Conservation (phyloP, 2,329 filamentous ascomycete species). For the Aureobasidium sp. region DNA sequence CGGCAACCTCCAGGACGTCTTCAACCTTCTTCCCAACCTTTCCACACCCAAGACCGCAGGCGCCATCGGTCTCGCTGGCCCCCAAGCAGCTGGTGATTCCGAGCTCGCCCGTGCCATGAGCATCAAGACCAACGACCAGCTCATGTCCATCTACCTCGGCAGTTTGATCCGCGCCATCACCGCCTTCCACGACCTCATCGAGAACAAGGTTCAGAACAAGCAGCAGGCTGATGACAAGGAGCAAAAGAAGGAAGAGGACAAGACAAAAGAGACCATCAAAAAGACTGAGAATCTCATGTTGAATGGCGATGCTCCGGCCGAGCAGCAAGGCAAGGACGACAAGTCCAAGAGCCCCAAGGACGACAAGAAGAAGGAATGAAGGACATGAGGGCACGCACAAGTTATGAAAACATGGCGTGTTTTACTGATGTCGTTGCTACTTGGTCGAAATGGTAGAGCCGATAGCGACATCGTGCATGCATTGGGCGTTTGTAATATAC, state of each 20-base stretch:
- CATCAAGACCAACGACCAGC: constrained; percentile 97
- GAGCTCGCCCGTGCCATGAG: constrained; percentile 96
- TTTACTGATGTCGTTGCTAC: background rate
- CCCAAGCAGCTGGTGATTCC: constrained; percentile 57
- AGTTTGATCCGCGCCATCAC: constrained; percentile 96
- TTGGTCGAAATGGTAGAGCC: background rate
- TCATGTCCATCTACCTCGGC: constrained; percentile 96
- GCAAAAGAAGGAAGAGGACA: constrained; percentile 58
- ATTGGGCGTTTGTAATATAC: constrained; percentile 11
- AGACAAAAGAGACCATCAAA: constrained; percentile 42
- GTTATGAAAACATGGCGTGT: constrained; percentile 3
- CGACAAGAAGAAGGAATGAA: constrained; percentile 42
- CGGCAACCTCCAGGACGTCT: constrained; percentile 97
- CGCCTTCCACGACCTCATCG: constrained; percentile 96
- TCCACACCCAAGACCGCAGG: constrained; percentile 63
- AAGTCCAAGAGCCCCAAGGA: constrained; percentile 30
- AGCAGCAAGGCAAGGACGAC: constrained; percentile 33
- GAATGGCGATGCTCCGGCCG: constrained; percentile 44
- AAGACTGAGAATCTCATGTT: constrained; percentile 56
- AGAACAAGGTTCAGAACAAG: constrained; percentile 99
- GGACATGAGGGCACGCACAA: background rate
- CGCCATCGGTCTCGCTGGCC: constrained; percentile 42
- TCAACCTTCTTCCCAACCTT: constrained; percentile 95
- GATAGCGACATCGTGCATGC: constrained; percentile 1
- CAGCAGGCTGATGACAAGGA: constrained; percentile 96